Evolutionary conservation across 2,329 filamentous ascomycete genomes (phyloP), one percentile per base, ranked within the genome.

Genomic region (Amylocarpus encephaloides): DNA sequence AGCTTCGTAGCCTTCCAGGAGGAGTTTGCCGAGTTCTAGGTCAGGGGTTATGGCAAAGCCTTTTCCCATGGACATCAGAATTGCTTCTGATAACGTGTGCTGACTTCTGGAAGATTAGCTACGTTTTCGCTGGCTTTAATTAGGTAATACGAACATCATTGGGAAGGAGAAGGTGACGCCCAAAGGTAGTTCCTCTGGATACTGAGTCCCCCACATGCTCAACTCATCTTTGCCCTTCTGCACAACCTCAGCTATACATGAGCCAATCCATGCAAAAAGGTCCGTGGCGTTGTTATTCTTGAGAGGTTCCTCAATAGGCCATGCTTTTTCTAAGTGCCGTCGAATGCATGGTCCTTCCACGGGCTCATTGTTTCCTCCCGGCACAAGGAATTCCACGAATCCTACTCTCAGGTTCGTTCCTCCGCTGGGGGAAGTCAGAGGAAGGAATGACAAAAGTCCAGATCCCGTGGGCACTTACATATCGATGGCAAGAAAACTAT

Each of bases 191-290:
- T 75, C 71, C 26, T 71, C 66, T 38, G 50, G 50, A 6, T 59
- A 39, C 52, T 71, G 66, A 42, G 55, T 67, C 35, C 68, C 62
- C 39, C 80, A 66, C 33, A 63, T 60, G 4, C 22, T 26, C 22
- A 26, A 26, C 22, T 26, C 22, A 26, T 71, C 61, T 53, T 75
- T 73, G 6, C 77, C 81, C 53, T 82, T 76, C 30, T 70, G 71
- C 13, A 92, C 82, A 3, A 91, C 85, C 53, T 85, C 75, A 12
- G 85, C 85, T 59, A 93, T 88, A 61, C 84, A 86, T 59, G 78
- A 73, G 22, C 87, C 88, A 57, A 93, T 88, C 87, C 87, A 93
- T n/a, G 76, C 69, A 66, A 93, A 93, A 2, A 92, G 71, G 50
- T 83, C 81, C 50, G 88, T 82, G 1, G 85, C 80, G 55, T 90